phyloP scores from a whole-genome alignment of 768 basidiomycete species.

The Rhodosporidiobolus sp. region DNA sequence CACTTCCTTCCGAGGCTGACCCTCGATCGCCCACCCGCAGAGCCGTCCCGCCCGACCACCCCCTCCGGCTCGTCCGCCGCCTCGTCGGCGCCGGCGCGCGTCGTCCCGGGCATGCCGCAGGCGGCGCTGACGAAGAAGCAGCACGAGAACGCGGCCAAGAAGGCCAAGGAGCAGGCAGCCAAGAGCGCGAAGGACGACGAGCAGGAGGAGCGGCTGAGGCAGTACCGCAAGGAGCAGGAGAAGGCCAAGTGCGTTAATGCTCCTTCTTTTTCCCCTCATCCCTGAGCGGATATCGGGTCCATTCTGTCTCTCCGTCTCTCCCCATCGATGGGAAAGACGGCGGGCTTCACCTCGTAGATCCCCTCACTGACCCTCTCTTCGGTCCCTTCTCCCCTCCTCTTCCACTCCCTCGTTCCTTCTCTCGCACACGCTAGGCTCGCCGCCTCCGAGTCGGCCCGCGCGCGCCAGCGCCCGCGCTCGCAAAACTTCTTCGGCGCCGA shows the following conservation, averaged over 20 bases:
- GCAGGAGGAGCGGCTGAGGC: conserved; percentile 20
- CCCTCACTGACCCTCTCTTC: no score
- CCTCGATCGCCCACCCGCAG: background rate
- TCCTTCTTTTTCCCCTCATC: background rate
- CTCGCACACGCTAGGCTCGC: conserved; percentile 6
- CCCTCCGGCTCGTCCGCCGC: background rate
- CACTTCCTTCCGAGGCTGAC: background rate
- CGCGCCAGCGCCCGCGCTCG: conserved; percentile 17
- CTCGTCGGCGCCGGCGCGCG: background rate
- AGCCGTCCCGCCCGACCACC: conserved; percentile 27
- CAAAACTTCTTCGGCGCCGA: conserved; percentile 33
- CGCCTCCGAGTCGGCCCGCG: conserved; percentile 10
- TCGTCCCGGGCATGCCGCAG: conserved; percentile 22
- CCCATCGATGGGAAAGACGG: background rate
- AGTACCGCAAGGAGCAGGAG: conserved; percentile 24
- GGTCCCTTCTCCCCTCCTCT: background rate
- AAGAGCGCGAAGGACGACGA: conserved; percentile 22
- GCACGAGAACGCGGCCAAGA: conserved; percentile 35
- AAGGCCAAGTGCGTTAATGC: conserved; percentile 20
- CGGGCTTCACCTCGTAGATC: no score
- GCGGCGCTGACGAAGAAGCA: conserved; percentile 31
- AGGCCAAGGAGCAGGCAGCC: conserved; percentile 18
- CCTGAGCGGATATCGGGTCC: no score
- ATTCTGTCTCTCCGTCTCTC: no score
- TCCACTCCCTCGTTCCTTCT: background rate